phyloP scores from a whole-genome alignment of 1,284 basidiomycete genomes.

The Pholiota adiposa region DNA sequence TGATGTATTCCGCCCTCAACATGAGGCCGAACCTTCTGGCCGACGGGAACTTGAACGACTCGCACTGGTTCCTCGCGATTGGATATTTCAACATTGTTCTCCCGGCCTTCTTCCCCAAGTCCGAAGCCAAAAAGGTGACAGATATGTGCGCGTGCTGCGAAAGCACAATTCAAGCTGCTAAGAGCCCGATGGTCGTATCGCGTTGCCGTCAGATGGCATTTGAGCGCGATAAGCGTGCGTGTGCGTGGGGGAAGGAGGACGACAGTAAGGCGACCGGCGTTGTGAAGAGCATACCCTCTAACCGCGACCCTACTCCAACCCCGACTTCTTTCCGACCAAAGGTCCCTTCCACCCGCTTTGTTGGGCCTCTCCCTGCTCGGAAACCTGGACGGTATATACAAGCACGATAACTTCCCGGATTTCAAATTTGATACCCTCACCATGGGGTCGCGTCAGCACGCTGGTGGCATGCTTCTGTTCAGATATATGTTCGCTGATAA shows the following conservation, averaged over 20 bases:
- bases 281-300: slow-evolving; percentile 39
- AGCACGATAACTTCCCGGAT: slow-evolving; percentile 58
- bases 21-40: slow-evolving; percentile 61
- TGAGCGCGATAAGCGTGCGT: slow-evolving; percentile 60
- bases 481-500: slow-evolving; percentile 76
- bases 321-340: slow-evolving; percentile 22
- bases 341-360: slow-evolving; percentile 61
- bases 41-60: slow-evolving; percentile 50
- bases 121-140: slow-evolving; percentile 32
- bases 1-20: slow-evolving; percentile 85
- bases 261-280: slow-evolving; percentile 59
- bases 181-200: slow-evolving; percentile 61
- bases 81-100: slow-evolving; percentile 83
- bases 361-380: slow-evolving; percentile 79
- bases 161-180: slow-evolving; percentile 64
- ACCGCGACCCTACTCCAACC: slow-evolving; percentile 28
- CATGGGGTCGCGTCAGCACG: slow-evolving; percentile 76
- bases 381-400: slow-evolving; percentile 79
- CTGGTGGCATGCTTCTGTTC: slow-evolving; percentile 75
- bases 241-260: slow-evolving; percentile 72
- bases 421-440: slow-evolving; percentile 70
- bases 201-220: slow-evolving; percentile 67
- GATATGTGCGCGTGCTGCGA: slow-evolving; percentile 60
- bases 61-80: slow-evolving; percentile 79
- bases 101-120: slow-evolving; percentile 63